Percentiles rank a stretch among this genome's conserved stretches.
Evolutionary conservation across 306 rosid species (phyloP).

Genomic region (Amphicarpaea edgeworthii): DNA sequence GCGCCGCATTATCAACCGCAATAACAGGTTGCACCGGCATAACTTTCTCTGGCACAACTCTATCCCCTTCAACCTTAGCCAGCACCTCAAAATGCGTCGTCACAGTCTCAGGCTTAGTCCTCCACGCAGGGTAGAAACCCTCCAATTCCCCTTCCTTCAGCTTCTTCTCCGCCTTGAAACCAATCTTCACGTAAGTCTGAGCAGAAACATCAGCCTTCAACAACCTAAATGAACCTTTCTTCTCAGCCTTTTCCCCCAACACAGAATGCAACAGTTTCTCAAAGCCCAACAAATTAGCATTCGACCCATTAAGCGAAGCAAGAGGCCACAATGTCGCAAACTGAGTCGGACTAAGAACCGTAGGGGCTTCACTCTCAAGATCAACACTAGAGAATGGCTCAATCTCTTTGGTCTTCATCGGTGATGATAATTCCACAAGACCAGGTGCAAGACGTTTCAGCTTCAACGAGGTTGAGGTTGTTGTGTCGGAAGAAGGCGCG

Average conservation of each 20-base stretch:
- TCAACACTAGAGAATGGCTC: constrained; percentile 56
- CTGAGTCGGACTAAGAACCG: constrained; percentile 69
- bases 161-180: constrained; percentile 88
- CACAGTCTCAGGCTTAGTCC: constrained; percentile 77
- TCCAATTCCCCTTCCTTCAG: constrained; percentile 73
- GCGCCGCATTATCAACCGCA: constrained; percentile 63
- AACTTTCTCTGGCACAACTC: constrained; percentile 79
- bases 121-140: constrained; percentile 77
- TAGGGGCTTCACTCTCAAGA: constrained; percentile 58
- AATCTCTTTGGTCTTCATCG: constrained; percentile 49
- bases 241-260: constrained; percentile 70
- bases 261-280: constrained; percentile 77
- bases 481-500: constrained; percentile 65
- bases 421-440: constrained; percentile 86
- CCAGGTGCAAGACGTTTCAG: constrained; percentile 97
- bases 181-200: constrained; percentile 83
- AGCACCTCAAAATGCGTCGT: constrained; percentile 87
- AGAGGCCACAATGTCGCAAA: constrained; percentile 85
- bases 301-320: constrained; percentile 82
- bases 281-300: constrained; percentile 75
- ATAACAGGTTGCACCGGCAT: constrained; percentile 61
- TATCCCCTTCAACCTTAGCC: constrained; percentile 90
- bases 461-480: constrained; percentile 81
- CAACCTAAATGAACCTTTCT: constrained; percentile 86
- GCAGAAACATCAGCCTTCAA: constrained; percentile 89